Conservation (phyloP, 306 rosid species). For the Luffa acutangula region DNA sequence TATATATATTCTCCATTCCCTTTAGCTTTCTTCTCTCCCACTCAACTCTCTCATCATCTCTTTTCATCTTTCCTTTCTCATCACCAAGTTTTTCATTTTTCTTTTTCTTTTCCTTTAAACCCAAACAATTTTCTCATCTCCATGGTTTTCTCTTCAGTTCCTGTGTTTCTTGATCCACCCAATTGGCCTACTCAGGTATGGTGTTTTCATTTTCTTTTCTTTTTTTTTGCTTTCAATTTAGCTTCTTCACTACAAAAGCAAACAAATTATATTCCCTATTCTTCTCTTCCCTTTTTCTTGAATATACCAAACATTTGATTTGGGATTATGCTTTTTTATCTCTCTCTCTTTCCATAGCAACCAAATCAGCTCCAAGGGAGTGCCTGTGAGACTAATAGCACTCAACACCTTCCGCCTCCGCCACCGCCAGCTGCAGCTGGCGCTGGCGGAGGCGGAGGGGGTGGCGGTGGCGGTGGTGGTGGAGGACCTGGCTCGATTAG, state of each 20-base stretch:
- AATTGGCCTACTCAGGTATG: conserved; percentile 61
- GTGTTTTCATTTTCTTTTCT: not conserved
- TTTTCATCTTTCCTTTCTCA: conserved; percentile 18
- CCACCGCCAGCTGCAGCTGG: not conserved
- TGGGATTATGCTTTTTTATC: not conserved
- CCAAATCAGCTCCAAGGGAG: conserved; percentile 21
- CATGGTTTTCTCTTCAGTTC: conserved; percentile 80
- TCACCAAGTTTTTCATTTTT: conserved; percentile 17
- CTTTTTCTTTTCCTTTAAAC: not conserved
- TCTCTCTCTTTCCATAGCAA: conserved; percentile 18
- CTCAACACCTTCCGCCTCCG: conserved; percentile 22
- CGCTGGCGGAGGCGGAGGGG: not conserved
- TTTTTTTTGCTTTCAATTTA: not conserved
- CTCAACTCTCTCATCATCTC: conserved; percentile 25
- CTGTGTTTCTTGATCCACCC: conserved; percentile 78
- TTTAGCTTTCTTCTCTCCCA: conserved; percentile 64
- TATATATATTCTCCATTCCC: conserved; percentile 20
- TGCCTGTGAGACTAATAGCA: conserved; percentile 19
- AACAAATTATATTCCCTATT: conserved; percentile 8
- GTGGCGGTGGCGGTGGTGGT: not conserved
- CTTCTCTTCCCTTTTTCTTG: conserved; percentile 32
- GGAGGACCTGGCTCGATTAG: conserved; percentile 26
- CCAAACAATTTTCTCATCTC: not conserved
- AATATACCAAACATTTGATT: conserved; percentile 43
- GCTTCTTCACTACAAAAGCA: conserved; percentile 50